These are phyloP conservation scores for Pyrus communis DNA, from an alignment of 306 rosid genomes.

Conservation along the genomic window DNA sequence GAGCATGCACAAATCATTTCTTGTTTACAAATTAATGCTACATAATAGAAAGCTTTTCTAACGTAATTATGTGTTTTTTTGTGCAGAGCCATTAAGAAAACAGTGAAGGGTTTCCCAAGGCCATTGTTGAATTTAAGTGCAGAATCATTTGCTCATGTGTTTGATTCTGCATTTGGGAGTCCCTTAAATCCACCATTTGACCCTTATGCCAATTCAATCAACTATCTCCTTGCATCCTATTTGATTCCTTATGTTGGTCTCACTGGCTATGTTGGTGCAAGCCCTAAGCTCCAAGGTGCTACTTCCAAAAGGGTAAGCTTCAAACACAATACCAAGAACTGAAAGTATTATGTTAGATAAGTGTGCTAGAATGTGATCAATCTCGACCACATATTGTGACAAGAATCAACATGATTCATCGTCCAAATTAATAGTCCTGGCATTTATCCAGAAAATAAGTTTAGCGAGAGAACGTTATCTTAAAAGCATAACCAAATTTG, in stretches of 20 bases:
- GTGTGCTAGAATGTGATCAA: too few relatives aligned
- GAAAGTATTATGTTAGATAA: too few relatives aligned
- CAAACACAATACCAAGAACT: too few relatives aligned
- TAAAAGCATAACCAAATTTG: too few relatives aligned
- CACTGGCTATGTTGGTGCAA: constrained; percentile 75
- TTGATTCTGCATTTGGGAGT: constrained; percentile 46
- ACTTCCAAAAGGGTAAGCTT: constrained; percentile 34
- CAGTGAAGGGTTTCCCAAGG: constrained; percentile 64
- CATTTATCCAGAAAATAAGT: too few relatives aligned
- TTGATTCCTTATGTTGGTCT: constrained; percentile 80
- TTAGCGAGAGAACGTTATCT: too few relatives aligned
- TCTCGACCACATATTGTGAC: too few relatives aligned
- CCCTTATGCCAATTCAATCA: constrained; percentile 47
- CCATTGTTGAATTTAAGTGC: constrained; percentile 58
- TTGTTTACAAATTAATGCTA: too few relatives aligned
- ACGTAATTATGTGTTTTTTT: background rate
- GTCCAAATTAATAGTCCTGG: too few relatives aligned
- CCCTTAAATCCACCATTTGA: constrained; percentile 55
- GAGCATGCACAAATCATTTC: too few relatives aligned
- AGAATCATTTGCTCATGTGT: constrained; percentile 37
- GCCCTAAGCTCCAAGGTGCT: constrained; percentile 33
- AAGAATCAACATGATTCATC: too few relatives aligned
- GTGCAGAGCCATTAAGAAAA: constrained; percentile 51
- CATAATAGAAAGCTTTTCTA: too few relatives aligned
- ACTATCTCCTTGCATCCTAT: constrained; percentile 67